Percentiles rank a stretch among this genome's conserved stretches.
phyloP scores from a whole-genome alignment of 352 stramenopile genomes.

The Phytopythium boreale region DNA sequence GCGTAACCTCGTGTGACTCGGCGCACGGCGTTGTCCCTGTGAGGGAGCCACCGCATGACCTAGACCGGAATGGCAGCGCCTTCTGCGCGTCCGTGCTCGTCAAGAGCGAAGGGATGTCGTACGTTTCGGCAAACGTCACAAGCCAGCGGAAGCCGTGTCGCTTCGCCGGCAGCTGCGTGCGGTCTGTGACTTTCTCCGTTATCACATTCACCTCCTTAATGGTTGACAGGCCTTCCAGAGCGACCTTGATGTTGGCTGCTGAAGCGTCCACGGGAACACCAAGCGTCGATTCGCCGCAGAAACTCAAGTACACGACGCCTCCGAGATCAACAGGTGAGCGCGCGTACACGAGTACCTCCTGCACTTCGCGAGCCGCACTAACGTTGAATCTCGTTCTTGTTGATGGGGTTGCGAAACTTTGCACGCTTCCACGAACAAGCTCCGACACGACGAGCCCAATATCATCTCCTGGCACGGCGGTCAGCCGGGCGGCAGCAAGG shows the following conservation, averaged over 20 bases:
- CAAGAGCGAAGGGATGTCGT: conserved; percentile 41
- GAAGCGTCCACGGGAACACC: conserved; percentile 41
- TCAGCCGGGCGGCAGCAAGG: conserved; percentile 12
- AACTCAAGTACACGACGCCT: conserved; percentile 50
- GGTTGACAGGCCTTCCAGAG: conserved; percentile 66
- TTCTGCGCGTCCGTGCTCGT: conserved; percentile 36
- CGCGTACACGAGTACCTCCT: conserved; percentile 70
- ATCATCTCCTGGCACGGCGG: conserved; percentile 5
- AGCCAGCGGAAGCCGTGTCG: conserved; percentile 66
- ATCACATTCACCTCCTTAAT: conserved; percentile 50
- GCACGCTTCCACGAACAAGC: conserved; percentile 23
- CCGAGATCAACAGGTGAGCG: conserved; percentile 56
- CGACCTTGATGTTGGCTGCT: conserved; percentile 35
- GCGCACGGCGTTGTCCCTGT: conserved; percentile 58
- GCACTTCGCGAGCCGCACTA: conserved; percentile 38
- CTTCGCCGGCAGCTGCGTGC: conserved; percentile 25
- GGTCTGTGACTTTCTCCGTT: conserved; percentile 22
- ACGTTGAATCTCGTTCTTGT: conserved; percentile 26
- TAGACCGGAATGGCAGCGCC: conserved; percentile 25
- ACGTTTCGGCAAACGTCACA: conserved; percentile 46
- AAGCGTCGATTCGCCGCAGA: conserved; percentile 60
- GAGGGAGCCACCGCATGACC: conserved; percentile 57
- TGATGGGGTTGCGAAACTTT: conserved; percentile 15
- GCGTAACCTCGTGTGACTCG: conserved; percentile 19
- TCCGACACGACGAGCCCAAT: conserved; percentile 19